Base-by-base conservation (phyloP, 371 early-diverging fungal species). In the Mucor racemosus region DNA sequence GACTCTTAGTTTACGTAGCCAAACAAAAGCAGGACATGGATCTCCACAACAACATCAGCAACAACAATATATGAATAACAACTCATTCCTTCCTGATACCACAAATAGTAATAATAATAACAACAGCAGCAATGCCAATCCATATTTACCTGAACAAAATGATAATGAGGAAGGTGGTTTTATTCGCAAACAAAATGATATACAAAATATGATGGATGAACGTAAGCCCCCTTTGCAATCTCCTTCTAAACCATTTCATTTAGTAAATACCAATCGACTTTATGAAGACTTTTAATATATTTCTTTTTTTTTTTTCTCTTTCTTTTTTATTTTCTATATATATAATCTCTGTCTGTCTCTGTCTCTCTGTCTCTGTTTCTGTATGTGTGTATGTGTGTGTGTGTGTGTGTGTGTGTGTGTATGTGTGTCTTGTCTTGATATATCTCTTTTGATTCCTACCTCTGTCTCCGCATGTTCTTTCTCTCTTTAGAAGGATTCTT, bases 171-270 rank as follows among this genome's bases (percentile, higher is more conserved):
- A 46, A 17, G 50, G n/a, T 41, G 34, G 33, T 31, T 48, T 42
- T 40, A 35, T 60, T 33, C 53, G 60, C n/a, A 60, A 60, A 14
- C 67, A 53, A 14, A 66, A 17, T 55, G 67, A 66, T 21, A 56
- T 66, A 55, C 67, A 66, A 40, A 62, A 56, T 21, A 57, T 67
- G 31, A 67, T 67, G 67, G 62, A 67, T 19, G 67, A 67, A 46
- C 61, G 67, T 62, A 61, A 62, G 62, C 48, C 64, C 7, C 50
- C 64, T 34, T 46, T 61, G 39, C 57, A 48, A 19, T 55, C 64
- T 33, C 41, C 75, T 35, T 61, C 76, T n/a, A 76, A 79, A 60
- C 76, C 72, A 26, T 73, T 76, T 65, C 79, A 79, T 62, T 40
- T 79, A 55, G 64, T 74, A 65, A 75, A 79, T 46, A 68, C 74